Conservation (phyloP, 192 early-diverging fungal genomes). For the Tieghemiomyces parasiticus region DNA sequence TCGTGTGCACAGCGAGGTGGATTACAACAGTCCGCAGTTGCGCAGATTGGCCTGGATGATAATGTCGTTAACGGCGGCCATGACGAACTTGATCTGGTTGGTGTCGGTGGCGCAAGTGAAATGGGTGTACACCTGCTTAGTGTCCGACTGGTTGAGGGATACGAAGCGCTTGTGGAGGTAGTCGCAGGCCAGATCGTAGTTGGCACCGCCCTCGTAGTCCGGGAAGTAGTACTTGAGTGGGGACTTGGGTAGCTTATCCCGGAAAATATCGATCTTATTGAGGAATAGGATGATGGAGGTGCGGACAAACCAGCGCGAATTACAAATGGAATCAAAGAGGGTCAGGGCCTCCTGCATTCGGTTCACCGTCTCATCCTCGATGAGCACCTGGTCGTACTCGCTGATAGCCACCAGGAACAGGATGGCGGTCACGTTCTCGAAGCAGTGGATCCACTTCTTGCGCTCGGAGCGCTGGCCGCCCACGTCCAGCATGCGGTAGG, state of each 20-base stretch:
- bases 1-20: too few species aligned
- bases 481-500: constrained; percentile 95
- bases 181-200: constrained; percentile 61
- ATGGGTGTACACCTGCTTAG: constrained; percentile 78
- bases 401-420: constrained; percentile 91
- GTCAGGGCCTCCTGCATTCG: constrained; percentile 93
- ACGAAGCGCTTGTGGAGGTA: constrained; percentile 73
- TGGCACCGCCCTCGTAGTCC: constrained; percentile 63
- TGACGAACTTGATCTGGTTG: constrained; percentile 75
- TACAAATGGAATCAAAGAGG: constrained; percentile 95
- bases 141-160: constrained; percentile 56
- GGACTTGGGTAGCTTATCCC: constrained; percentile 67
- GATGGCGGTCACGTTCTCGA: constrained; percentile 92
- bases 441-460: constrained; percentile 99
- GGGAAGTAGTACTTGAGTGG: constrained; percentile 86
- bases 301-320: constrained; percentile 90
- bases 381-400: constrained; percentile 90
- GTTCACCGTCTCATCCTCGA: constrained; percentile 94
- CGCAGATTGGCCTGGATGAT: constrained; percentile 74
- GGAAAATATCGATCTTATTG: constrained; percentile 97
- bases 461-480: constrained; percentile 96
- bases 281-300: constrained; percentile 98
- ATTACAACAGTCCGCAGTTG: constrained; percentile 61
- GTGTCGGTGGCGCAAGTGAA: constrained; percentile 83
- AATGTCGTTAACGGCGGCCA: constrained; percentile 83